Evolutionary conservation across 345 rosid species (phyloP).

Genomic region (Cardamine occulta): DNA sequence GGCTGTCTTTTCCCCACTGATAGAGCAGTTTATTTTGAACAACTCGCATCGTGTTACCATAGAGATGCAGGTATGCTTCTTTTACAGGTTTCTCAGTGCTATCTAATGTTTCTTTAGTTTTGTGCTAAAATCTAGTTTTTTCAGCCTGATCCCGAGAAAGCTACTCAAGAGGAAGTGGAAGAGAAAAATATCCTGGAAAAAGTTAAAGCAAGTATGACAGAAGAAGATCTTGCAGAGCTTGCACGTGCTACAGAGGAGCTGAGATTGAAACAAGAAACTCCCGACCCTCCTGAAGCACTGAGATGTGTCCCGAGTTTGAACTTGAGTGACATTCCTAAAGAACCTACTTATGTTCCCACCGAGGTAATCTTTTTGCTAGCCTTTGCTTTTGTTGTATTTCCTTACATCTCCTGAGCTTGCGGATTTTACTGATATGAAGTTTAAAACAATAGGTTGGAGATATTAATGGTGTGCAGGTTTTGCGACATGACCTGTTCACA

Average conservation of each 20-base stretch:
- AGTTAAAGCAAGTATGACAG: slow-evolving; percentile 79
- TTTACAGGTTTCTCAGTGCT: slow-evolving; percentile 16
- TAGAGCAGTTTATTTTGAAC: slow-evolving; percentile 81
- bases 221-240: slow-evolving; percentile 92
- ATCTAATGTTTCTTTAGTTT: slow-evolving; percentile 14
- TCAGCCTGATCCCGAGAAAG: slow-evolving; percentile 94
- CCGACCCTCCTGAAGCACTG: slow-evolving; percentile 93
- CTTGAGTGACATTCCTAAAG: slow-evolving; percentile 83
- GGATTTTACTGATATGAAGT: slow-evolving; percentile 8
- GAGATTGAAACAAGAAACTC: slow-evolving; percentile 90
- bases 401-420: background rate
- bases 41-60: slow-evolving; percentile 86
- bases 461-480: slow-evolving; percentile 82
- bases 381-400: slow-evolving; percentile 25
- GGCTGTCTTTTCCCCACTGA: slow-evolving; percentile 92
- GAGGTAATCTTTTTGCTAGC: slow-evolving; percentile 57
- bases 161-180: slow-evolving; percentile 77
- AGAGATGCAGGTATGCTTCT: slow-evolving; percentile 81
- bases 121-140: slow-evolving; percentile 36
- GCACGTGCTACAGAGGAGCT: slow-evolving; percentile 86
- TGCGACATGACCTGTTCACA: slow-evolving; percentile 91
- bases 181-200: slow-evolving; percentile 75
- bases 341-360: slow-evolving; percentile 71
- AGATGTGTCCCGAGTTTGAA: slow-evolving; percentile 80
- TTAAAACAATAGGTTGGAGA: slow-evolving; percentile 66